Base-by-base conservation (phyloP, 2,329 filamentous ascomycete species). In the Monilinia fructicola region DNA sequence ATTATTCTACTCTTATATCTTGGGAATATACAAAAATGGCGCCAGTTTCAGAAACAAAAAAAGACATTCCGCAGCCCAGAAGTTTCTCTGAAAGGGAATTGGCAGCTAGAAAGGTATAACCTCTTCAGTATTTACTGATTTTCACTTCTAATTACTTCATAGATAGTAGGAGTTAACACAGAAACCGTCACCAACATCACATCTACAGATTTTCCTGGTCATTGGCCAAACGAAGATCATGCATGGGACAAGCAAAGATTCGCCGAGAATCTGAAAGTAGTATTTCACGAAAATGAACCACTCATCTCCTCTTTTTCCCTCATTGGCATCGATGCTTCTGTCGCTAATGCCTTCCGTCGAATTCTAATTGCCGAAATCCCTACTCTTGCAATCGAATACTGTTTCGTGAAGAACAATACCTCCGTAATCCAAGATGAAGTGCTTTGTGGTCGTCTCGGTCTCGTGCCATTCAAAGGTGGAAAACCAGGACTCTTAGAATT, bases 371-470 rank as follows among this genome's bases (percentile, higher is more conserved):
- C 94, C 72, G 96, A 99, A 81, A 91, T 99, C 64, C 93, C 94
- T 23, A 95, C 93, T 2, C 85, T 99, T 55, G 95, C 96, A 72
- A 93, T 99, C 75, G 95, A 99, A 82, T 89, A 88, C 70, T 92
- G 96, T 77, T 99, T 90, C 80, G 88, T 98, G 71, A 86, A 92
- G 77, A 96, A 97, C 83, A 99, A 99, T 83, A 98, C 94, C 61
- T 97, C 92, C 6, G 93, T 99, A 46, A 95, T 99, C 75, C 94
- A 98, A 78, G 95, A 99, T 77, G 95, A 99, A 81, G 94, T 99
- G 5, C 88, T 99, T 62, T 90, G 93, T 21, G 91, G 95, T 78
- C 86, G 95, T 54, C 83, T 99, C 42, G 95, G 95, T 67, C 86
- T 99, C 55, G 90, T 99, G 65, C 95, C 96, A 23, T 89, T 99